These are phyloP conservation scores for Termitomyces sp. DNA, from an alignment of 768 basidiomycete species.

Conservation along the genomic window DNA sequence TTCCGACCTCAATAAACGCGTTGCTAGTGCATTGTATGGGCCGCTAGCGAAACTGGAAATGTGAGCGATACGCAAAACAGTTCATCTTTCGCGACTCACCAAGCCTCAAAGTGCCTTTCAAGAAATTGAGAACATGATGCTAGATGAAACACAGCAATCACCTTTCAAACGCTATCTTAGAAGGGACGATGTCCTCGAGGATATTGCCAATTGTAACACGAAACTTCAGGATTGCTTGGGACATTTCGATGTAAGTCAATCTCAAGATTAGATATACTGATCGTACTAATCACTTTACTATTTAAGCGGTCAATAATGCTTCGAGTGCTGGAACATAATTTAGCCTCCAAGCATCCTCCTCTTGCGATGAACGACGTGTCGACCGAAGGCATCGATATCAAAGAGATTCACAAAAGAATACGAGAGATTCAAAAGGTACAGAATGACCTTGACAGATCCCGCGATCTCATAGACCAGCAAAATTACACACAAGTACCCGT, in stretches of 20 bases:
- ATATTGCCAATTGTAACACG: conserved; percentile 47
- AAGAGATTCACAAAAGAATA: conserved; percentile 11
- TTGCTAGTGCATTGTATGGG: conserved; percentile 38
- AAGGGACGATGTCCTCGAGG: conserved; percentile 56
- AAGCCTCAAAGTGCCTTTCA: conserved; percentile 30
- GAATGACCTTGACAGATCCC: conserved; percentile 30
- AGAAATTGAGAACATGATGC: conserved; percentile 41
- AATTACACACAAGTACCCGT: conserved; percentile 31
- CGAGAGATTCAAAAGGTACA: conserved; percentile 21
- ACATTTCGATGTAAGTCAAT: conserved; percentile 42
- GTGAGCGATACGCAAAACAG: conserved; percentile 24
- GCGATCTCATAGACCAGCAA: conserved; percentile 33
- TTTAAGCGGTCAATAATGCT: background rate
- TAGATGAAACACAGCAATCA: conserved; percentile 54
- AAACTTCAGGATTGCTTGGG: conserved; percentile 50
- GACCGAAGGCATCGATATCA: background rate
- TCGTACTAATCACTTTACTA: background rate
- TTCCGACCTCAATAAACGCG: conserved; percentile 41
- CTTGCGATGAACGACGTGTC: background rate
- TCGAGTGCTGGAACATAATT: background rate
- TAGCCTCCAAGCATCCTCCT: background rate
- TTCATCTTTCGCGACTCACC: background rate
- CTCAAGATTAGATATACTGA: background rate
- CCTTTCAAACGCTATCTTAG: conserved; percentile 73
- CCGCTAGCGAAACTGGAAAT: conserved; percentile 47